Base-by-base conservation (phyloP, 2,329 filamentous ascomycete genomes). In the Colletotrichum paranaense region DNA sequence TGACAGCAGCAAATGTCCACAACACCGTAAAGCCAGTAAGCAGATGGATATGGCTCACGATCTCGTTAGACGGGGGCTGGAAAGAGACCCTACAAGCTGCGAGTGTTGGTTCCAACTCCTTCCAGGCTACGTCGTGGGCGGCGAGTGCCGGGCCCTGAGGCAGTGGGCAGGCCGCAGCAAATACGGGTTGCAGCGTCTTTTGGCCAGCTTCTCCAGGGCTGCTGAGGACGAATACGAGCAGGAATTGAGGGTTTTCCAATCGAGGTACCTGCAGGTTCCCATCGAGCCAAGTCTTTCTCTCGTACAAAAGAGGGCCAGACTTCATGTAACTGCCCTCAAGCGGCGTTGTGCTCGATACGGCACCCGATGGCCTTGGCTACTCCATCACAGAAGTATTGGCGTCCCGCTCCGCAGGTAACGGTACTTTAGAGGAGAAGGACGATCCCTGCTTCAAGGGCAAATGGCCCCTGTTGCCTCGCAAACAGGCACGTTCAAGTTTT, bases 141-240 rank as follows among this genome's bases (percentile, higher is more conserved):
- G 55, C 46, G 66, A 56, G 66, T 56, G 56, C 67, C 53, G 67
- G 52, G 55, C 66, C 59, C 70, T 46, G 66, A 62, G 32, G 67
- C 59, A 32, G 11, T 73, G 42, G 67, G 55, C 32, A 60, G 42
- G 42, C 46, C 22, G 59, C 56, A 70, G 46, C 53, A 57, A 35
- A 70, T 57, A 65, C 70, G 66, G 70, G 60, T 60, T 65, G 38
- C 32, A 64, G 67, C 59, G 42, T 63, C 58, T n/a, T 35, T 63
- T 26, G 59, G 64, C 19, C 59, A 24, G 49, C 69, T 49, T 22
- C 55, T 70, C 42, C 46, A 65, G 60, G 46, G 9, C 49, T 32
- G 35, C 32, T 35, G 46, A 22, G 70, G 67, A 65, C 70, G 67
- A 70, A 73, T 73, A 73, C 70, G 67, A 70, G 59, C 53, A 53